phyloP scores from a whole-genome alignment of 2,329 filamentous ascomycete genomes.

The Penicillium hordei region DNA sequence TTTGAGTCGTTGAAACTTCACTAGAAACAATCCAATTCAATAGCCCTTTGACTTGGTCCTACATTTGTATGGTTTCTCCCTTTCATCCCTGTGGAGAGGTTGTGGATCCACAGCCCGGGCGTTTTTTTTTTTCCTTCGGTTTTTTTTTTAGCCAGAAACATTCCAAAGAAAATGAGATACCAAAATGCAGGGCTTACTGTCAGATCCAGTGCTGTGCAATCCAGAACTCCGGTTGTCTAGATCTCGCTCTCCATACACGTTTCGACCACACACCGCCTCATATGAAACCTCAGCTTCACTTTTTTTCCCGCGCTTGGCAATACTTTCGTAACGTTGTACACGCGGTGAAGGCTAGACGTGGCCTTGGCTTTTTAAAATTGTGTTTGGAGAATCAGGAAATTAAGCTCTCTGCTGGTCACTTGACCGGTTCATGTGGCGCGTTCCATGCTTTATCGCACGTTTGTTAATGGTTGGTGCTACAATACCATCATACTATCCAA shows the following conservation, averaged over 20 bases:
- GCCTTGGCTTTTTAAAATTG: neutral
- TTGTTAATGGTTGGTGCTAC: slow-evolving; percentile 1
- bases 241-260: neutral
- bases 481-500: neutral
- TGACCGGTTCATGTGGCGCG: slow-evolving; percentile 17
- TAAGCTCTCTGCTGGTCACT: slow-evolving; percentile 14
- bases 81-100: slow-evolving; percentile 5
- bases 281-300: neutral
- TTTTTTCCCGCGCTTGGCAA: slow-evolving; percentile 3
- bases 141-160: neutral
- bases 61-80: slow-evolving; percentile 5
- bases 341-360: slow-evolving; percentile 4
- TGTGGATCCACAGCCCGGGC: neutral
- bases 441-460: neutral
- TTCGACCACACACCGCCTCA: slow-evolving; percentile 4
- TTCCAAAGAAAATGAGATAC: neutral
- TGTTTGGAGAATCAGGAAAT: neutral
- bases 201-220: neutral
- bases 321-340: slow-evolving; percentile 19
- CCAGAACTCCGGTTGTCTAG: neutral
- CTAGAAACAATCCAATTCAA: slow-evolving; percentile 9
- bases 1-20: neutral
- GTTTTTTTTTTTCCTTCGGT: neutral
- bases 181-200: neutral
- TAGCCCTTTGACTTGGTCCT: neutral